Base-by-base conservation (phyloP, 176 grass and related monocot species). In the Paspalum vaginatum region DNA sequence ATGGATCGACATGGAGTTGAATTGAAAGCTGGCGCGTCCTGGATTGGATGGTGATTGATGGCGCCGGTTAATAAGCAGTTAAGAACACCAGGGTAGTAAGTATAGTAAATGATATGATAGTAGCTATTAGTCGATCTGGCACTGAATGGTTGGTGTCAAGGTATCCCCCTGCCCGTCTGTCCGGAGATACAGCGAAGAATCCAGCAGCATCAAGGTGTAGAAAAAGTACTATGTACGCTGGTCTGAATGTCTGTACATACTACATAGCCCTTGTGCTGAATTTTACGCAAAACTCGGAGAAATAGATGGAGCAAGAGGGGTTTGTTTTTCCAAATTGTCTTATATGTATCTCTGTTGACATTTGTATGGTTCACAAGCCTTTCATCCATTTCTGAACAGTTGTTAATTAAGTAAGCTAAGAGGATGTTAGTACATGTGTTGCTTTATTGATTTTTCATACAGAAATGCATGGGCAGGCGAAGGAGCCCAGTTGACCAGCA, bases 291-390 rank as follows among this genome's bases (percentile, higher is more conserved):
- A 32, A 44, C 61, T 75, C 3, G 67, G 80, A 47, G 52, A 9
- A 72, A 74, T 53, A 2, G 79, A 78, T 26, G 66, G 88, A 77
- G 83, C 83, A 89, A 86, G 88, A 78, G 88, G 88, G 88, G 88
- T 78, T 89, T 85, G 42, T 20, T 54, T 56, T 50, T 50, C 72
- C 47, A 50, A 65, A 55, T n/a, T 69, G 54, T 72, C 16, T 24
- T 26, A 0, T 37, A 56, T 20, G 6, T 38, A 56, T 26, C 51
- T 21, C 38, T 8, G 13, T 18, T 54, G 47, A 22, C n/a, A 2
- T 39, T 75, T 75, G 56, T 60, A 14, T 45, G 77, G 40, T 66
- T 59, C 57, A 51, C 78, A 65, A 64, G 50, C 37, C 27, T 5
- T 5, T 71, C 27, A 14, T 11, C 57, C 10, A 25, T 17, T 55